Base-by-base conservation (phyloP, 2,329 filamentous ascomycete species). In the Pseudogymnoascus sp. region DNA sequence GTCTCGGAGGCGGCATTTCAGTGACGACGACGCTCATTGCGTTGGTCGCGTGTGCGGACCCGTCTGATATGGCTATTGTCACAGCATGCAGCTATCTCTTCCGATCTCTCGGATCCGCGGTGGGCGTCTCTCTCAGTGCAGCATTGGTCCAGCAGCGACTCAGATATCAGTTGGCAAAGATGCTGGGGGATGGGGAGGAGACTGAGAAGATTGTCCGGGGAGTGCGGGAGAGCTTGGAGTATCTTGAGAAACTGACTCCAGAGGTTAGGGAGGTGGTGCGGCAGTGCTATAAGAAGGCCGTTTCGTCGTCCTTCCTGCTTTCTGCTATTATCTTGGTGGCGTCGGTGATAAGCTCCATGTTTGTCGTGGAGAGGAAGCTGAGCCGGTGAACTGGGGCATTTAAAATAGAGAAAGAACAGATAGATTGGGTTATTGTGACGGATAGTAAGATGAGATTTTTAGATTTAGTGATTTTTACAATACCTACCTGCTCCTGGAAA, bases 31-130 rank as follows among this genome's bases (percentile, higher is more conserved):
- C 87, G 0, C 80, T 92, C 35, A 85, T 92, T 55, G 87, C 81
- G 1, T 78, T 92, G 38, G 84, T 92, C 66, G 85, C 89, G 33
- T 91, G 91, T 70, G 83, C 87, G 0, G 76, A 82, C 1, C 77
- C 79, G 2, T 79, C 84, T 45, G 89, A 92, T 67, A 85, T 89
- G 65, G 89, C 90, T 1, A 83, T 92, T 1, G 88, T 86, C 3
- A 89, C 90, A 14, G 90, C 90, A 6, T 91, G 88, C 72, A 89
- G 86, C 19, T 93, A 93, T 74, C 83, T 93, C 23, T 93, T 93
- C 78, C 85, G 90, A 39, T 88, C 87, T 1, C 78, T 92, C 0
- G 90, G 89, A 10, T 79, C 92, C 62, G 88, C 87, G n/a, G 76
- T 90, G 63, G 83, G 83, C 60, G 85, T 84, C 2, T 86, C 83